phyloP scores from a whole-genome alignment of 1,284 basidiomycete species.

The Phaffia rhodozyma region DNA sequence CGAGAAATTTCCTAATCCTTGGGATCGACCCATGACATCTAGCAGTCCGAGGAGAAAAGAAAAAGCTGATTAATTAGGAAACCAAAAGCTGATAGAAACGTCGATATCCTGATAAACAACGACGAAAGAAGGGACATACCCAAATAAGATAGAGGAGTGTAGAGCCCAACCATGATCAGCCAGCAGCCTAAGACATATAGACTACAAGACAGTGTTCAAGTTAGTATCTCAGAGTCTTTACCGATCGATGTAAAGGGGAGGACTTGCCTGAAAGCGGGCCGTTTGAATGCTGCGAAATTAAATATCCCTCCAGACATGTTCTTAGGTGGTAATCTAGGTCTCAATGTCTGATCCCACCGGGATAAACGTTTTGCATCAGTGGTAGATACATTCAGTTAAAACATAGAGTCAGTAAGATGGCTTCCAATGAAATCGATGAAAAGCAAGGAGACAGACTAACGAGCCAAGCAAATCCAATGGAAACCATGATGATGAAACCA shows the following conservation, averaged over 20 bases:
- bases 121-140: slow-evolving; percentile 18
- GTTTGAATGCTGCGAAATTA: slow-evolving; percentile 12
- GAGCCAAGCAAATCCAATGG: slow-evolving; percentile 19
- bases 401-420: background rate
- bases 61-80: background rate
- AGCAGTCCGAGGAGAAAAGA: background rate
- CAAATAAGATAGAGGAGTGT: background rate
- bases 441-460: background rate
- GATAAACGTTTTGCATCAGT: background rate
- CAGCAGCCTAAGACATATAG: slow-evolving; percentile 13
- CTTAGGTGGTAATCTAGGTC: slow-evolving; percentile 26
- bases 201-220: background rate
- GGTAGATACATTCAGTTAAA: background rate
- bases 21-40: background rate
- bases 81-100: background rate
- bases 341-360: background rate
- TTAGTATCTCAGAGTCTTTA: no score
- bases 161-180: slow-evolving; percentile 4
- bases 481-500: slow-evolving; percentile 5
- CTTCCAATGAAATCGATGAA: background rate
- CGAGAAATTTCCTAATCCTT: slow-evolving; percentile 2
- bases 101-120: background rate
- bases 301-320: slow-evolving; percentile 23
- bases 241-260: background rate
- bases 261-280: slow-evolving; percentile 4